Evolutionary conservation across 257 asterid genomes (phyloP), one percentile per base, ranked within the genome.

Genomic region (Plantago major): DNA sequence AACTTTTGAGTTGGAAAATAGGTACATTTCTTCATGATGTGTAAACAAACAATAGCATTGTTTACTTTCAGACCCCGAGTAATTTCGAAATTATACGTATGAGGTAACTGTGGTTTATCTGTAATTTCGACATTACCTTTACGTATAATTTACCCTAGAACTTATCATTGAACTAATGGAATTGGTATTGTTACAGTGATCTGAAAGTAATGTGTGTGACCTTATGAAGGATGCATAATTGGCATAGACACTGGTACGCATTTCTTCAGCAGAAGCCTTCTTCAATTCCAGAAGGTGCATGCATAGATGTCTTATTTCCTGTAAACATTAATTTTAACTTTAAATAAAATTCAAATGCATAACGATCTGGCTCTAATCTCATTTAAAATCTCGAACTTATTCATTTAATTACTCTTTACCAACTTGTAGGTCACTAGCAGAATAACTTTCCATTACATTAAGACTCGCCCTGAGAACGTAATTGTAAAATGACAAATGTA

Each of bases 241-340:
- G 46, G 99, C 95, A 55, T 89, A 92, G 38, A 92, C 97, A 46
- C 90, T 89, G 72, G 76, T 92, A 10, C 97, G 78, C 96, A 89
- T 92, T 80, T 92, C 96, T 73, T 92, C 99, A 2, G 97, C 99
- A 59, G 97, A 92, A 55, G 93, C 96, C 81, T 84, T 92, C 88
- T 82, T 86, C 69, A 92, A 69, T 60, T 84, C 84, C 44, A 77
- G 67, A 10, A 92, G 95, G 82, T 86, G 76, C 28, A 68, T 60
- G 80, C 95, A 86, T 28, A 92, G 63, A 62, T 84, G 95, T 79
- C 89, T 86, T 48, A 89, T 81, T 81, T 89, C 97, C 98, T 91
- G 94, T 50, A 37, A 56, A 67, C 42, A 65, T 6, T 44, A 4
- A 42, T 48, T 15, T n/a, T 15, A 48, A 2, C 26, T 22, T 22